Evolutionary conservation across 805 yeast genomes (phyloP), one percentile per base, ranked within the genome.

Genomic region (Candida silvicultrix): DNA sequence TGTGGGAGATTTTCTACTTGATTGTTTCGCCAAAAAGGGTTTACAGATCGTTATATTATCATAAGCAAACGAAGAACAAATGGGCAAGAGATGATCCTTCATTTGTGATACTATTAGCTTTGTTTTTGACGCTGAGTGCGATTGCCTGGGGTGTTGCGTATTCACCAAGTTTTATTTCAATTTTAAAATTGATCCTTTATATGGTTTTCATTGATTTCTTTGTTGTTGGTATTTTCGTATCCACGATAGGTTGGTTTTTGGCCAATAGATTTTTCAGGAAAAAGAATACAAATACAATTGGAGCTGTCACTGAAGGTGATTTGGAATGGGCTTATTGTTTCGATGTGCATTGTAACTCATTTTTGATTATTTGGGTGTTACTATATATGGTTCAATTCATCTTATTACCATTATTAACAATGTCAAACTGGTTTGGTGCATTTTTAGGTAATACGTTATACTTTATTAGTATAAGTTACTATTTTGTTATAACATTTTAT

Each of bases 31-130:
- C 97, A 2, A 78, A 83, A 56, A 81, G 86, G 50, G 95, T 89
- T 57, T 89, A 85, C 68, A 75, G 86, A 51, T 78, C 89, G 19
- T 76, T 88, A 48, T 88, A 86, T 60, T 88, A 86, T 59, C 89
- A 87, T 53, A 85, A 81, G 56, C 92, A 85, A 55, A 83, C 89
- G 2, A 82, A 80, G 57, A 78, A 83, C 55, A 78, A 80, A 52
- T 89, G 95, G 83, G 82, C 95, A 1, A 74, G 97, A 52, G 97
- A 90, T 64, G 97, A 89, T 63, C 97, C 97, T 0, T 82, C 94
- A 23, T 89, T 90, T 59, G 80, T 87, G 50, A 75, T 90, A 29
- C 67, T 90, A 37, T 69, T 89, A 44, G 75, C 85, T n/a, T 68
- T 72, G 2, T 75, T 89, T 48, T 66, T 90, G 23, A 71, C 79